Evolutionary conservation across 2,329 filamentous ascomycete genomes (phyloP), one percentile per base, ranked within the genome.

Genomic region (Penicillium sp.): DNA sequence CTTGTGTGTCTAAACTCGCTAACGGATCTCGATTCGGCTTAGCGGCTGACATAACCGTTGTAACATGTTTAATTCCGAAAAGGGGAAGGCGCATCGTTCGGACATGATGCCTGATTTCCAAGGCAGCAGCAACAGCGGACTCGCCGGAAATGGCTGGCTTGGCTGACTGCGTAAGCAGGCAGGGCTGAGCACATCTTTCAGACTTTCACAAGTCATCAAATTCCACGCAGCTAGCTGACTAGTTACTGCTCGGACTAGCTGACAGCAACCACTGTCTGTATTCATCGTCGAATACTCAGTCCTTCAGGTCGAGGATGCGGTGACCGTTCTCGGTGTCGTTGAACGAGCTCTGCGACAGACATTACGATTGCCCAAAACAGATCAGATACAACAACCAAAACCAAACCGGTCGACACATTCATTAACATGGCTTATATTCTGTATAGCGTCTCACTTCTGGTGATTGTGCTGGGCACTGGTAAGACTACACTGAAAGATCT

Each of bases 391-490:
- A 38, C 33, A n/a, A 38, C 16, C 6, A 5, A n/a, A 18, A n/a
- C 2, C 35, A 18, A 43, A 9, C 18, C 18, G 5, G 40, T 12
- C 18, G 16, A 40, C 18, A 12, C 40, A 18, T 23, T 43, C 46
- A 28, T 30, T 45, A 21, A 74, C 64, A 96, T 95, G 90, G 81
- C 78, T 61, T 94, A 92, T 78, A 71, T 95, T 62, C 83, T 96
- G 76, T 96, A 91, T 78, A 85, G 83, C 65, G 72, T 92, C 62
- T 84, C 84, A 67, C 82, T 96, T 71, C 73, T 87, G 64, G 81
- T 89, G 69, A 80, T 96, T 66, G 68, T 92, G 64, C 68, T 82
- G 62, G 87, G 86, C 59, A 94, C 90, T 56, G 77, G 86, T 89
- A 79, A 59, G 77, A 53, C 50, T 57, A 48, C 48, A 48, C 46